Evolutionary conservation across 768 basidiomycete genomes (phyloP).

Genomic region (Boletus rufocinnamomeus): DNA sequence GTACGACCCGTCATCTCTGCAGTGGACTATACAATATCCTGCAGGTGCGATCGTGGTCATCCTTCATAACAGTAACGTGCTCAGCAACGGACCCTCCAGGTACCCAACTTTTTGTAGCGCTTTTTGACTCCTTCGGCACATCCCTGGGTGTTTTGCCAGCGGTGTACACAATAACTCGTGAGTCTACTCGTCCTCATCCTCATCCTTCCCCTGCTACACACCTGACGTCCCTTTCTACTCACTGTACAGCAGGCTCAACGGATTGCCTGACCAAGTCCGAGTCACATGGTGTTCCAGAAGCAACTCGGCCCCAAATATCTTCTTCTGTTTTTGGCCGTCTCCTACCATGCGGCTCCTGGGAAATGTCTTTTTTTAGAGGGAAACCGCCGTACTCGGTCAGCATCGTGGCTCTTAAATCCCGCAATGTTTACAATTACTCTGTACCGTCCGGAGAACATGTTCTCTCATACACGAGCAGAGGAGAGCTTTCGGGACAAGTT

Average conservation of each 20-base stretch:
- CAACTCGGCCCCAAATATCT: conserved; percentile 21
- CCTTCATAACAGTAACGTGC: not conserved
- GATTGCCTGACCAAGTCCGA: conserved; percentile 24
- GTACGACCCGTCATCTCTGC: conserved; percentile 31
- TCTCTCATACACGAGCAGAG: conserved; percentile 47
- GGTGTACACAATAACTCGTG: conserved; percentile 41
- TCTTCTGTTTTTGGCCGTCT: not conserved
- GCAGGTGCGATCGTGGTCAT: conserved; percentile 36
- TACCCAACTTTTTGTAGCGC: conserved; percentile 43
- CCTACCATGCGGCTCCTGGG: conserved; percentile 45
- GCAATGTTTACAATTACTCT: conserved; percentile 44
- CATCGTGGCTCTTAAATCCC: conserved; percentile 40
- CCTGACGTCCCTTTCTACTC: not conserved
- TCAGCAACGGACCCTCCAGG: conserved; percentile 32
- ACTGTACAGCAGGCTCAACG: conserved; percentile 30
- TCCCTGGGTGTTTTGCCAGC: conserved; percentile 42
- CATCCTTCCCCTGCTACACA: not conserved
- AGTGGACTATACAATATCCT: conserved; percentile 43
- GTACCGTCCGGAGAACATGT: conserved; percentile 34
- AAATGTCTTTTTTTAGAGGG: conserved; percentile 45
- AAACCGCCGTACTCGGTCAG: conserved; percentile 47
- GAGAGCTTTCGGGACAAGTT: conserved; percentile 30
- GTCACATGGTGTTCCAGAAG: conserved; percentile 31
- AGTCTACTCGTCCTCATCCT: conserved; percentile 7
- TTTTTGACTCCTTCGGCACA: conserved; percentile 46